Base-by-base conservation (phyloP, 805 yeast species). In the Saturnispora serradocipensis region DNA sequence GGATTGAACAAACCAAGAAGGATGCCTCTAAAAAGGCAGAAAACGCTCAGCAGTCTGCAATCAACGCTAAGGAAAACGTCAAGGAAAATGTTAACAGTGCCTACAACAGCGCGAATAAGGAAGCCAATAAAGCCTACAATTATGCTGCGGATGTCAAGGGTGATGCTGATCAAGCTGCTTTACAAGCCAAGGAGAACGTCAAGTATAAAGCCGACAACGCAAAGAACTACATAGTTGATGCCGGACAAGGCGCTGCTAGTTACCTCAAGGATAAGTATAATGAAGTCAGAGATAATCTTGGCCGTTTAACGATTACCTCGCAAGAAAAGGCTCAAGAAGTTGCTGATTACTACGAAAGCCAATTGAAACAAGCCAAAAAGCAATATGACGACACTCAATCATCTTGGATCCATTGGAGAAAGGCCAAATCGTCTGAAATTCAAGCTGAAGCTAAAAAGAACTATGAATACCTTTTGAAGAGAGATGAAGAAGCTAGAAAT, bases 231-330 rank as follows among this genome's bases (percentile, higher is more conserved):
- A 27, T 49, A 10, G 20, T 30, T 9, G 32, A 20, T 22, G 42
- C 42, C 9, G 42, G 42, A 34, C 28, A 35, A 11, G 39, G 27
- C 16, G 42, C 52, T 28, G 48, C 48, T 13, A 25, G 42, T 30
- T 45, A 52, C 50, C n/a, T 50, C 56, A 16, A 40, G 56, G 81
- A 76, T 27, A 73, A 73, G 56, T 62, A 67, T 20, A 66, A 67
- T 25, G 67, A 61, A 5, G 39, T 50, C 4, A 24, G 46, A 36
- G 53, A 50, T 32, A 25, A 20, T 42, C 50, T 53, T 10, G 66
- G 64, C 1, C 46, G 55, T 13, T 44, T 61, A 5, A 54, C 53
- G 3, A 43, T 57, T n/a, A 53, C 54, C n/a, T 56, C 65, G 1
- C 50, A 57, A 43, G 65, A 62, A 45, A 45, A 45, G 28, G 49